A percentile compares a stretch with the other conserved stretches of the same genome.
Conservation (phyloP, 345 rosid species). For the Hevea brasiliensis region DNA sequence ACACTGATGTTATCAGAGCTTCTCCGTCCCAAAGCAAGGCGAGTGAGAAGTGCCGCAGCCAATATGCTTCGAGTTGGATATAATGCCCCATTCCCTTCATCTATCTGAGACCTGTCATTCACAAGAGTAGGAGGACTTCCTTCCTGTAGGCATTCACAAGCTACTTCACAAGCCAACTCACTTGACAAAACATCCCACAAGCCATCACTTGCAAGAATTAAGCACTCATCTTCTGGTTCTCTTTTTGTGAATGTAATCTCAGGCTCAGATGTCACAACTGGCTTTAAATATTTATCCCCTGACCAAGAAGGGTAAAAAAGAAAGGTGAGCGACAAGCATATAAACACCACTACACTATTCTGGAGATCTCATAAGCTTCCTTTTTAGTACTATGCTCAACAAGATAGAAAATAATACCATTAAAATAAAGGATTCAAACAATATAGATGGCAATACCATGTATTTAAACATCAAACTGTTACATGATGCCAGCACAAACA, state of each 20-base stretch:
- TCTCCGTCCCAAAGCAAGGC: constrained; percentile 67
- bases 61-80: constrained; percentile 52
- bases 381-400: not conserved
- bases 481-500: not conserved
- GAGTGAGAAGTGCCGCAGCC: constrained; percentile 70
- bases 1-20: constrained; percentile 79
- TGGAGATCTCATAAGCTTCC: not conserved
- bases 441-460: not conserved
- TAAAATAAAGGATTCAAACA: too few relatives aligned
- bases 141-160: constrained; percentile 53
- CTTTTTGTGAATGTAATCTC: constrained; percentile 53
- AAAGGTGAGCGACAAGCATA: not conserved
- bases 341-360: too few relatives aligned
- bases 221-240: constrained; percentile 60
- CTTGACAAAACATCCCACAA: constrained; percentile 74
- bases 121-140: constrained; percentile 9
- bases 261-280: constrained; percentile 62
- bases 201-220: constrained; percentile 76
- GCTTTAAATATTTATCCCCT: constrained; percentile 77
- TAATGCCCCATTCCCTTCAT: constrained; percentile 25
- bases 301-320: constrained; percentile 5
- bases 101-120: constrained; percentile 22
- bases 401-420: not conserved
- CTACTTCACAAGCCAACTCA: constrained; percentile 64
- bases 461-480: not conserved